Conservation (phyloP, 2,329 filamentous ascomycete species). For the Thelonectria rubi region DNA sequence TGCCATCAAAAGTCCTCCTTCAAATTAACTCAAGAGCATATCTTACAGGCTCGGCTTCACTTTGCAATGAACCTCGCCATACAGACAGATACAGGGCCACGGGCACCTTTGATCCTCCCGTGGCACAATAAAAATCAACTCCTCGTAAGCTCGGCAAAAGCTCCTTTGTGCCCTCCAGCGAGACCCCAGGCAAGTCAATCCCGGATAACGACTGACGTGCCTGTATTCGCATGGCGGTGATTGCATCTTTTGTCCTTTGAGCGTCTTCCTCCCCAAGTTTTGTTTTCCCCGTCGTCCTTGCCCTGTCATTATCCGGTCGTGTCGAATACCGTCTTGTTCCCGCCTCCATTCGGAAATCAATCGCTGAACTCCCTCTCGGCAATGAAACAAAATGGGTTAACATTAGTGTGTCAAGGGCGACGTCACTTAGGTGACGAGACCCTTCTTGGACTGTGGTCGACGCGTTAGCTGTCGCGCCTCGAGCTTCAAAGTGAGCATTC, state of each 20-base stretch:
- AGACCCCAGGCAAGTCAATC: background rate
- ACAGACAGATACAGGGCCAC: background rate
- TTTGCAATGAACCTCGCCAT: background rate
- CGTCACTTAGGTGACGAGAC: slow-evolving; percentile 47
- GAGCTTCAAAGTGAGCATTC: background rate
- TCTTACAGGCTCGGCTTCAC: background rate
- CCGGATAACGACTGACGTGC: background rate
- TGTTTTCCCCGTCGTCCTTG: background rate
- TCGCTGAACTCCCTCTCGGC: slow-evolving; percentile 29
- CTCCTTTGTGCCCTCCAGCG: background rate
- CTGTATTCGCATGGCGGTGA: background rate
- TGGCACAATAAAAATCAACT: background rate
- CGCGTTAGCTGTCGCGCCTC: slow-evolving; percentile 17
- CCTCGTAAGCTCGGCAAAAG: background rate
- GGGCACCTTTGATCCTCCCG: background rate
- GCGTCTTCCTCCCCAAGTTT: background rate
- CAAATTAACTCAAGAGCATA: slow-evolving; percentile 1
- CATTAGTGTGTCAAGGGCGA: slow-evolving; percentile 29
- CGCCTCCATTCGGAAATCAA: slow-evolving; percentile 34
- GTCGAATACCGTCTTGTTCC: slow-evolving; percentile 35
- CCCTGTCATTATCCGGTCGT: slow-evolving; percentile 38
- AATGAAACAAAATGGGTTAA: slow-evolving; percentile 33
- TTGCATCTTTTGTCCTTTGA: background rate
- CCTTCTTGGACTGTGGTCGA: slow-evolving; percentile 51
- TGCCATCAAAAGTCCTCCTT: background rate